These are phyloP conservation scores for Candida silvatica DNA, from an alignment of 805 yeast genomes.

Conservation along the genomic window DNA sequence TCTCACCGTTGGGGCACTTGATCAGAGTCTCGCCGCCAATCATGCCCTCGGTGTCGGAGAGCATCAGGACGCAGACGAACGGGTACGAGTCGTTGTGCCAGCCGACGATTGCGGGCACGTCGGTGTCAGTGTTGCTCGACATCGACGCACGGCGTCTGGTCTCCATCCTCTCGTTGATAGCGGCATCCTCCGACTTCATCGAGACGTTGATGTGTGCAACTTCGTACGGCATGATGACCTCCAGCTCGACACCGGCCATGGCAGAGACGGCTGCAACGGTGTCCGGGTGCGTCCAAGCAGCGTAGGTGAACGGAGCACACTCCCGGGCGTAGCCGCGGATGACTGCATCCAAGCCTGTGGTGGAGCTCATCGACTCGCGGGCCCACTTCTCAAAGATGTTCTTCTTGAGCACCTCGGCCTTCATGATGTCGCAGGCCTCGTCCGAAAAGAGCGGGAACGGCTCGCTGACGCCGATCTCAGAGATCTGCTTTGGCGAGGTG, in stretches of 20 bases:
- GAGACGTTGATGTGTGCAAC: constrained; percentile 45
- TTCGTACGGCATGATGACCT: constrained; percentile 49
- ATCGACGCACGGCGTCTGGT: constrained; percentile 19
- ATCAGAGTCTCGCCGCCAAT: constrained; percentile 54
- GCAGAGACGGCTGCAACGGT: constrained; percentile 42
- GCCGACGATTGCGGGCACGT: constrained; percentile 47
- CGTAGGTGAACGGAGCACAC: constrained; percentile 41
- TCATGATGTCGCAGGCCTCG: constrained; percentile 52
- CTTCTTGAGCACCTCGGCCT: constrained; percentile 41
- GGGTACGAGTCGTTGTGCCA: constrained; percentile 64
- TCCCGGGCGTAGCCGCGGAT: constrained; percentile 42
- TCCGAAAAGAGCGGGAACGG: constrained; percentile 56
- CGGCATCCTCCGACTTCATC: constrained; percentile 30
- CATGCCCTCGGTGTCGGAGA: constrained; percentile 49
- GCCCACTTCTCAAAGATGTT: constrained; percentile 38
- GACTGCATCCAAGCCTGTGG: constrained; percentile 38
- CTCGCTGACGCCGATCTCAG: constrained; percentile 47
- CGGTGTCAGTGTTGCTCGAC: constrained; percentile 18
- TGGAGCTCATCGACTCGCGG: too few species aligned
- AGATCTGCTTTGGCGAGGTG: constrained; percentile 36
- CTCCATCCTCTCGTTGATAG: constrained; percentile 21
- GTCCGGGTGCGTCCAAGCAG: constrained; percentile 53
- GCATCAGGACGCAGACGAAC: constrained; percentile 56
- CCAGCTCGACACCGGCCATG: constrained; percentile 55
- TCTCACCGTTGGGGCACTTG: constrained; percentile 33